phyloP scores from a whole-genome alignment of 257 asterid genomes.

The Mitragyna speciosa region DNA sequence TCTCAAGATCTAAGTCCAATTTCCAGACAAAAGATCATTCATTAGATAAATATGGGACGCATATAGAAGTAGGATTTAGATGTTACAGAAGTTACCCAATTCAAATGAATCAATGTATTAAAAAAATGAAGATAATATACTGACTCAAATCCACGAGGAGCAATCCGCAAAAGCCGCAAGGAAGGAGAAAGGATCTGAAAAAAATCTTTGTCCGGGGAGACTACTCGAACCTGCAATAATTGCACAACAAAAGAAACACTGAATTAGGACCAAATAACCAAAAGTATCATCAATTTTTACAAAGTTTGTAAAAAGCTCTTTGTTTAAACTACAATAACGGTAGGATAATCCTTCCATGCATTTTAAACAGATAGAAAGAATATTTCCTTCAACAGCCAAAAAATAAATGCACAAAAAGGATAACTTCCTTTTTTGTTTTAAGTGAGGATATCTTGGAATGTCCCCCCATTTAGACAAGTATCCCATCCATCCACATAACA shows the following conservation, averaged over 20 bases:
- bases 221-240: slow-evolving; percentile 84
- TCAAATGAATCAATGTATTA: not conserved
- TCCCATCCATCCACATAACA: not conserved
- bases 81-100: not conserved
- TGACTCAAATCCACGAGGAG: slow-evolving; percentile 95
- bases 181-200: slow-evolving; percentile 96
- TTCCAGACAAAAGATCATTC: not conserved
- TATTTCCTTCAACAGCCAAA: not conserved
- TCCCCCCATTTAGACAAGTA: not conserved
- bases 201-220: slow-evolving; percentile 97
- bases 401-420: not conserved
- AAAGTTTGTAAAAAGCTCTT: not conserved
- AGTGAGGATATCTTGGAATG: not conserved
- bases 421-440: not conserved
- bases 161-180: slow-evolving; percentile 89
- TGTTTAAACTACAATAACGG: not conserved
- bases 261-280: not conserved
- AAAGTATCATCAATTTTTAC: not conserved
- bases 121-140: slow-evolving; percentile 28
- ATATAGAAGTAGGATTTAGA: not conserved
- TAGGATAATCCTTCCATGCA: not conserved
- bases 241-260: slow-evolving; percentile 18
- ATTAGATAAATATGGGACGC: not conserved
- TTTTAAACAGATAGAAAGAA: not conserved
- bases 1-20: not conserved